phyloP scores from a whole-genome alignment of 345 rosid species.

The Salix koriyanagi region DNA sequence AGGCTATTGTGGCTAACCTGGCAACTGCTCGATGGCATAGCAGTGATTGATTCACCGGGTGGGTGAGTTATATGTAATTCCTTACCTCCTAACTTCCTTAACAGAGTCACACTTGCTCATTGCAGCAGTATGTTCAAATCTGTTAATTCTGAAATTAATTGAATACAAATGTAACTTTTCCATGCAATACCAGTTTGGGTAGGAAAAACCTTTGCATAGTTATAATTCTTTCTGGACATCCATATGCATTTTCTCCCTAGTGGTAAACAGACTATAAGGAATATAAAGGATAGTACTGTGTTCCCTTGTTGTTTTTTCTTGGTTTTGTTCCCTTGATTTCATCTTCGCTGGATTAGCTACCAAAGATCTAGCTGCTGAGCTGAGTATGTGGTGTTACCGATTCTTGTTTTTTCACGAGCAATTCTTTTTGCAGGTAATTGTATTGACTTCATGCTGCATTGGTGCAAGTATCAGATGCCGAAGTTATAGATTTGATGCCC shows the following conservation, averaged over 20 bases:
- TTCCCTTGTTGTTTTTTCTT: not conserved
- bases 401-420: too few relatives aligned
- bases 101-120: not conserved
- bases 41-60: constrained; percentile 14
- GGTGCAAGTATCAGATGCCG: not conserved
- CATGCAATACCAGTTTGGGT: not conserved
- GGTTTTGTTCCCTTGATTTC: not conserved
- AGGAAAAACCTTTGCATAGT: too few relatives aligned
- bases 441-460: not conserved
- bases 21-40: constrained; percentile 9
- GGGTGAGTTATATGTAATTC: not conserved
- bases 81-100: not conserved
- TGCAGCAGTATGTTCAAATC: constrained; percentile 10
- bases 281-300: not conserved
- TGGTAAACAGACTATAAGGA: too few relatives aligned
- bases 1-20: not conserved
- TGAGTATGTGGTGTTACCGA: not conserved
- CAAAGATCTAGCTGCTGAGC: not conserved
- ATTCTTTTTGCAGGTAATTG: constrained; percentile 1
- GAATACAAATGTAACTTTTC: not conserved
- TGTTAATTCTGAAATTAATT: not conserved
- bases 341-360: not conserved
- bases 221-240: too few relatives aligned
- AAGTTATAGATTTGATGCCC: not conserved
- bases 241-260: too few relatives aligned